These are phyloP conservation scores for Aspergillaceae sp. DNA, from an alignment of 2,329 filamentous ascomycete species.

Conservation along the genomic window DNA sequence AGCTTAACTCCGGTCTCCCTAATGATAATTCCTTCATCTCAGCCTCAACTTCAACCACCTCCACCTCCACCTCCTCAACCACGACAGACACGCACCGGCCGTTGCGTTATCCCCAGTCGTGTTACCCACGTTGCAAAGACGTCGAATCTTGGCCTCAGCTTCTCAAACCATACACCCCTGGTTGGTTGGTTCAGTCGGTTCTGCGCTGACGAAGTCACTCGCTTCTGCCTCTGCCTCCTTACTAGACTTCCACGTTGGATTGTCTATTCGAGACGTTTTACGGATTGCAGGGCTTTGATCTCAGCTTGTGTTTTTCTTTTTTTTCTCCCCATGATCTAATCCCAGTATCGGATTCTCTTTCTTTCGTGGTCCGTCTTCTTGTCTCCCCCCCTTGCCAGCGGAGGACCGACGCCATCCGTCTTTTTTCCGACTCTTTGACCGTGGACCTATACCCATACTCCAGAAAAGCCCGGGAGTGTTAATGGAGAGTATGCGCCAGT, in stretches of 20 bases:
- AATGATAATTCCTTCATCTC: background rate
- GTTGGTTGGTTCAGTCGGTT: background rate
- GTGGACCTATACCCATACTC: background rate
- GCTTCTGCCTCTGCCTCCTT: slow-evolving; percentile 3
- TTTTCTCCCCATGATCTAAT: background rate
- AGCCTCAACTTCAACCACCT: background rate
- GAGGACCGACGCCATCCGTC: background rate
- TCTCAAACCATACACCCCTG: background rate
- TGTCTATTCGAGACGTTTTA: background rate
- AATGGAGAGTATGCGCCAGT: slow-evolving; percentile 53
- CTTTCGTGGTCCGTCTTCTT: background rate
- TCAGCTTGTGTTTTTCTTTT: background rate
- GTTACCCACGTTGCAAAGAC: background rate
- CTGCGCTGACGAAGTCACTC: background rate
- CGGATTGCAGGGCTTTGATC: background rate
- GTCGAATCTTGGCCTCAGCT: background rate
- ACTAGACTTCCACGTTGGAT: background rate
- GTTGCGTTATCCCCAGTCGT: background rate
- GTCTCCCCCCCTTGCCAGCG: background rate
- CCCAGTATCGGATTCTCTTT: background rate
- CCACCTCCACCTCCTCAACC: background rate
- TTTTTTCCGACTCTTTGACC: background rate
- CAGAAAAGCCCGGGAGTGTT: slow-evolving; percentile 3
- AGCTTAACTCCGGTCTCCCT: background rate
- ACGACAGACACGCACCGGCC: background rate